These are phyloP conservation scores for Blastobotrys apis DNA, from an alignment of 1,139 yeast genomes.

Conservation along the genomic window DNA sequence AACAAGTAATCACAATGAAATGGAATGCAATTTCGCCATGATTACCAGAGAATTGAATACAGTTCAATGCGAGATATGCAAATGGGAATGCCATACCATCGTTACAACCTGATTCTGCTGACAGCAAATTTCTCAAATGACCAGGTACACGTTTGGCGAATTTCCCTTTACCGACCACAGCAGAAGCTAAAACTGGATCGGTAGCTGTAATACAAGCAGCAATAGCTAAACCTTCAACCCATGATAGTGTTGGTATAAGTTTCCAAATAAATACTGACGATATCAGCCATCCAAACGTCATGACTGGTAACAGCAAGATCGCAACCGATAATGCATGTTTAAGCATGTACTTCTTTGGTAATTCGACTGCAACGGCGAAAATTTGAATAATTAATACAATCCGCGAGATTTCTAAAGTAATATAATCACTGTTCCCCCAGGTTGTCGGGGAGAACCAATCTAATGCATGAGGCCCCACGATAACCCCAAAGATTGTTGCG, in stretches of 20 bases:
- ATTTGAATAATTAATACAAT: slow-evolving; percentile 88
- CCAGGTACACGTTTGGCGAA: slow-evolving; percentile 98
- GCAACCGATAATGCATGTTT: slow-evolving; percentile 85
- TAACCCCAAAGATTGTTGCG: slow-evolving; percentile 85
- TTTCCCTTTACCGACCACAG: slow-evolving; percentile 96
- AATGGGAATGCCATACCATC: slow-evolving; percentile 99
- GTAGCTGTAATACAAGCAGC: slow-evolving; percentile 97
- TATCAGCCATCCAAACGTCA: slow-evolving; percentile 91
- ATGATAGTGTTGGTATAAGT: slow-evolving; percentile 75
- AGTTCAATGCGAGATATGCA: slow-evolving; percentile 66
- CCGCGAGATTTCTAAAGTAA: slow-evolving; percentile 85
- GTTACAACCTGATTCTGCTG: slow-evolving; percentile 96
- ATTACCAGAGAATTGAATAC: slow-evolving; percentile 63
- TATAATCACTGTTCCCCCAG: slow-evolving; percentile 88
- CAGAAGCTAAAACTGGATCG: slow-evolving; percentile 96
- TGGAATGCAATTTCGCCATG: slow-evolving; percentile 70
- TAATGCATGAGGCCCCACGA: slow-evolving; percentile 89
- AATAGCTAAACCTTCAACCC: slow-evolving; percentile 71
- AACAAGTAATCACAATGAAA: slow-evolving; percentile 75
- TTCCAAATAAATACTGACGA: slow-evolving; percentile 84
- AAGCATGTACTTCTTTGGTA: slow-evolving; percentile 89
- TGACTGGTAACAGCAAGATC: slow-evolving; percentile 77
- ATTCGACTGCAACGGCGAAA: slow-evolving; percentile 95
- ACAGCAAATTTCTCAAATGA: slow-evolving; percentile 79
- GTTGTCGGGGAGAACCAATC: slow-evolving; percentile 81